Conservation (phyloP, 2,329 filamentous ascomycete genomes). For the Coniochaeta prunicola region DNA sequence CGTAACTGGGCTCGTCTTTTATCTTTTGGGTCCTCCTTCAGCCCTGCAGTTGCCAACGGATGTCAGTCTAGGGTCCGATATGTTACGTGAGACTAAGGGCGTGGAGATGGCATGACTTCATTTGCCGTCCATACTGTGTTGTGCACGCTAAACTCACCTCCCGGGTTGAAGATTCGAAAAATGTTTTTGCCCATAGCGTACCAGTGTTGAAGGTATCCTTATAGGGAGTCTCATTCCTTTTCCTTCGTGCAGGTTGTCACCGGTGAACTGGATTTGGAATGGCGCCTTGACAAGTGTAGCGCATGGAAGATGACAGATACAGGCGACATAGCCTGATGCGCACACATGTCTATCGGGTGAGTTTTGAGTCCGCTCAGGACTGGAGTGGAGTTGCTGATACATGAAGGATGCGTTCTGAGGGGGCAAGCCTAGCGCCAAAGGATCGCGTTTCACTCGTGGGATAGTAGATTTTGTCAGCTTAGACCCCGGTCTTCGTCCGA, state of each 20-base stretch:
- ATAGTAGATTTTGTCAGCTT: too few relatives aligned
- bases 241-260: neutral
- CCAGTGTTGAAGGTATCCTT: too few relatives aligned
- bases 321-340: too few relatives aligned
- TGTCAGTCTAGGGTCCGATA: neutral
- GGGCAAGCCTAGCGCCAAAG: neutral
- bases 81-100: too few relatives aligned
- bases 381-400: too few relatives aligned
- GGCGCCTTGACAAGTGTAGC: too few relatives aligned
- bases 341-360: too few relatives aligned
- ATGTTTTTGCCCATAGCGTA: slow-evolving; percentile 11
- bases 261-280: neutral
- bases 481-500: neutral
- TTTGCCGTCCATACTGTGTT: neutral
- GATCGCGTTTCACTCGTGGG: too few relatives aligned
- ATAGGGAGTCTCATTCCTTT: too few relatives aligned
- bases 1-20: slow-evolving; percentile 20
- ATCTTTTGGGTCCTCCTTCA: slow-evolving; percentile 16
- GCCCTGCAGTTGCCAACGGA: slow-evolving; percentile 8
- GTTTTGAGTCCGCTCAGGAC: too few relatives aligned
- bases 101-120: neutral
- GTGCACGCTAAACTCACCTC: slow-evolving; percentile 13
- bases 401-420: too few relatives aligned
- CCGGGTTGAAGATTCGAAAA: slow-evolving; percentile 26
- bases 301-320: too few relatives aligned